phyloP scores from a whole-genome alignment of 2,329 filamentous ascomycete genomes.

The Sarocladium oryzae region DNA sequence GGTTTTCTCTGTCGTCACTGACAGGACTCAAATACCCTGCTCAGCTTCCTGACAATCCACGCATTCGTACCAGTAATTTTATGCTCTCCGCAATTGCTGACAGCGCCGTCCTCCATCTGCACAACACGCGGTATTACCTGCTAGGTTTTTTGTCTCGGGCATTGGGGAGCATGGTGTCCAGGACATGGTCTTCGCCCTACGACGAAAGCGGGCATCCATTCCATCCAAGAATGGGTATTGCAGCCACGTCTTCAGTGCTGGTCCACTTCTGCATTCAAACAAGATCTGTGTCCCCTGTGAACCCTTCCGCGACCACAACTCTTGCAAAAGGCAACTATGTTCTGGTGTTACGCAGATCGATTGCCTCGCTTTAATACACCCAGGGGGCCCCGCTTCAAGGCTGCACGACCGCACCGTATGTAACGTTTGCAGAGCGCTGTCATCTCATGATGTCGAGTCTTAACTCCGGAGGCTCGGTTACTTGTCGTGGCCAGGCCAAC shows the following conservation, averaged over 20 bases:
- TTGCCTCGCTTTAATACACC: too few relatives aligned
- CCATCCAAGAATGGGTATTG: not conserved
- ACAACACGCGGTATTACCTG: not conserved
- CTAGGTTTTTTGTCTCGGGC: not conserved
- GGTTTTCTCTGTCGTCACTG: not conserved
- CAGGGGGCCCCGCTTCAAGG: too few relatives aligned
- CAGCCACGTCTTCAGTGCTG: too few relatives aligned
- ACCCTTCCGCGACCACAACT: too few relatives aligned
- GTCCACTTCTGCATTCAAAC: not conserved
- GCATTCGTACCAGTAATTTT: not conserved
- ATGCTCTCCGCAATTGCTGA: not conserved
- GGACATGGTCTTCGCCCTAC: not conserved
- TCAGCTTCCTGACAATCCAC: not conserved
- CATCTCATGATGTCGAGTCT: too few relatives aligned
- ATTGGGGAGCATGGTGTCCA: slow-evolving; percentile 1
- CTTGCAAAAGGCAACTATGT: not conserved
- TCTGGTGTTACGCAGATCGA: not conserved
- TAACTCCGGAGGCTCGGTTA: not conserved
- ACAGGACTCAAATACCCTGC: not conserved
- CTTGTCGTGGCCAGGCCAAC: not conserved
- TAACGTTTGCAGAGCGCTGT: too few relatives aligned
- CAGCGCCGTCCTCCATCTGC: not conserved
- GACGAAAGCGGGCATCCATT: slow-evolving; percentile 4
- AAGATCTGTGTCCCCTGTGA: too few relatives aligned
- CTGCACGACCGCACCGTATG: too few relatives aligned